Conservation (phyloP, 805 yeast genomes). For the Kluyveromyces starmeri region DNA sequence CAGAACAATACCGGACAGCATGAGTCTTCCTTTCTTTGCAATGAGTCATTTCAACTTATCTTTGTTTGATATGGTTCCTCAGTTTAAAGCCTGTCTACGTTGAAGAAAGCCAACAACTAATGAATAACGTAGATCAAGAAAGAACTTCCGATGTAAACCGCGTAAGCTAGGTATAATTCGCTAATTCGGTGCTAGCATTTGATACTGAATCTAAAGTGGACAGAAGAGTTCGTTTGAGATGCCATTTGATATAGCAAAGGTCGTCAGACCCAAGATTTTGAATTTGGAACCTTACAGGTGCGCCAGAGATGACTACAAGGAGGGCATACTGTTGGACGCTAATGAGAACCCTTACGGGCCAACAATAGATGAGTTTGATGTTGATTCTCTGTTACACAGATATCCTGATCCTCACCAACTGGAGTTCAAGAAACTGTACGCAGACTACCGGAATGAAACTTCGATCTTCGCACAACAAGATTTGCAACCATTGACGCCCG, state of each 20-base stretch:
- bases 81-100: too few species aligned
- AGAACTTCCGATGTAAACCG: too few species aligned
- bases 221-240: too few species aligned
- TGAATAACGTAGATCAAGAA: too few species aligned
- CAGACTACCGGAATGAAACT: conserved; percentile 54
- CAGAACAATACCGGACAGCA: too few species aligned
- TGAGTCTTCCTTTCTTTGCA: too few species aligned
- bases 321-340: conserved; percentile 85
- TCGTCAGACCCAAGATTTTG: conserved; percentile 80
- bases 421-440: conserved; percentile 61
- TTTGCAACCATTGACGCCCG: conserved; percentile 37
- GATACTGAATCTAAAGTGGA: too few species aligned
- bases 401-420: conserved; percentile 96
- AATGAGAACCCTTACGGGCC: conserved; percentile 95
- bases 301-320: conserved; percentile 91
- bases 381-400: conserved; percentile 64
- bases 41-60: too few species aligned
- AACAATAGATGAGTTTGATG: conserved; percentile 40
- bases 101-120: too few species aligned
- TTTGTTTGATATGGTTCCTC: too few species aligned
- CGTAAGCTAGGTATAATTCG: too few species aligned
- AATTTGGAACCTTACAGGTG: conserved; percentile 86
- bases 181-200: too few species aligned
- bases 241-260: conserved; percentile 23
- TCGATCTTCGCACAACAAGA: conserved; percentile 15